Evolutionary conservation across 441 rosid species (phyloP).

Genomic region (Corymbia calophylla): DNA sequence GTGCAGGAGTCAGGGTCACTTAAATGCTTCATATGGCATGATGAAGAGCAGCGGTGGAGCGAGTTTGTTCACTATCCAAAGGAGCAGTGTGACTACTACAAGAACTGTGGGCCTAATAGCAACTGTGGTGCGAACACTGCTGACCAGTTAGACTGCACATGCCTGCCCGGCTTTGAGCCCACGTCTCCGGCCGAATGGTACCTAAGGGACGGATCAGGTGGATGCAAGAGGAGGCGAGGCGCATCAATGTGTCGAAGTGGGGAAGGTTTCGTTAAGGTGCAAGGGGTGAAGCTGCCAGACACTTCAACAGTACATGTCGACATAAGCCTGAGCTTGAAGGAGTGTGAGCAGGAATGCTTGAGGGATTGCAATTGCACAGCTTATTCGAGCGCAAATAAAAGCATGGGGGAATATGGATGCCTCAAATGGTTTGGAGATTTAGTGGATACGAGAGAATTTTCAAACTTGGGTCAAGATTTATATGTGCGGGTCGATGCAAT

Average conservation of each 20-base stretch:
- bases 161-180: constrained; percentile 63
- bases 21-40: constrained; percentile 36
- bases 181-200: constrained; percentile 32
- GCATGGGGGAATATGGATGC: constrained; percentile 40
- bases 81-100: constrained; percentile 51
- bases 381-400: constrained; percentile 42
- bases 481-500: constrained; percentile 36
- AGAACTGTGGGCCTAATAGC: constrained; percentile 43
- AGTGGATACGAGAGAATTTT: constrained; percentile 37
- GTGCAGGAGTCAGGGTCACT: constrained; percentile 6
- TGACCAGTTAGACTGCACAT: constrained; percentile 30
- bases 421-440: constrained; percentile 50
- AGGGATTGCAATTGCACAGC: constrained; percentile 56
- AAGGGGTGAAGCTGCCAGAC: constrained; percentile 44
- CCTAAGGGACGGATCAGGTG: constrained; percentile 39
- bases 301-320: constrained; percentile 32
- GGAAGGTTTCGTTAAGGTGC: constrained; percentile 56
- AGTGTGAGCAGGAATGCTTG: constrained; percentile 40
- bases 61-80: constrained; percentile 31
- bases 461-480: constrained; percentile 40
- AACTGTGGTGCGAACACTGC: constrained; percentile 35
- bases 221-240: constrained; percentile 30
- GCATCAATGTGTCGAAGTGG: constrained; percentile 28
- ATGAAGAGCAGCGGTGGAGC: constrained; percentile 25
- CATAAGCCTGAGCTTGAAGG: constrained; percentile 39